These are phyloP conservation scores for Cladosporium sp. DNA, from an alignment of 2,329 filamentous ascomycete genomes.

Conservation along the genomic window DNA sequence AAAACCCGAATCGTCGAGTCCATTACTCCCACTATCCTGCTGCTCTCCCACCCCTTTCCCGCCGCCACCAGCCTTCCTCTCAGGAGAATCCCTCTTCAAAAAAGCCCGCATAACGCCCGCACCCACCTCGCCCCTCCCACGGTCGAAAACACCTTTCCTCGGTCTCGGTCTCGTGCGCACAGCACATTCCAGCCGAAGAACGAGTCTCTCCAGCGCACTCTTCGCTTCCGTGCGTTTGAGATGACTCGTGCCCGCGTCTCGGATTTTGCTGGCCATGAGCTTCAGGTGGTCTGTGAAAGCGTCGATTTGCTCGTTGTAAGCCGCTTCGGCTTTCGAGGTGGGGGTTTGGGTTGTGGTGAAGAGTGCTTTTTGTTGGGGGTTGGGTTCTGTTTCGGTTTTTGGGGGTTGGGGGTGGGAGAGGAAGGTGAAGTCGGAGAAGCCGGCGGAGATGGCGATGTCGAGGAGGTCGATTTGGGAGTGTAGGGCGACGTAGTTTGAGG, in stretches of 20 bases:
- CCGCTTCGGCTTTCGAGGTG: slow-evolving; percentile 33
- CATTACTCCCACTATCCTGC: not conserved
- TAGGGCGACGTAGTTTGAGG: slow-evolving; percentile 66
- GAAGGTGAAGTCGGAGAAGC: slow-evolving; percentile 33
- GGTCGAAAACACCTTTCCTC: slow-evolving; percentile 28
- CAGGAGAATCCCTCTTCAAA: slow-evolving; percentile 2
- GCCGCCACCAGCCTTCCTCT: not conserved
- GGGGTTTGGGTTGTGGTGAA: slow-evolving; percentile 16
- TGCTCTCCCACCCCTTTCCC: not conserved
- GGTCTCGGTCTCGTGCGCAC: slow-evolving; percentile 56
- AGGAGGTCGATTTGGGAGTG: slow-evolving; percentile 62
- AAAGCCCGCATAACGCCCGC: slow-evolving; percentile 22
- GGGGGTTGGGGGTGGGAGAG: slow-evolving; percentile 9
- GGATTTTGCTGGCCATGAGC: slow-evolving; percentile 55
- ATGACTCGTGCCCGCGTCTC: slow-evolving; percentile 68
- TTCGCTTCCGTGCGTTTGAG: slow-evolving; percentile 73
- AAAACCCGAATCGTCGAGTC: too few species aligned
- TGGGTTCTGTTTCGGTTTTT: slow-evolving; percentile 16
- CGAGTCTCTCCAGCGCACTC: slow-evolving; percentile 66
- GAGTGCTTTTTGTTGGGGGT: slow-evolving; percentile 8
- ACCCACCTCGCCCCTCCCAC: not conserved
- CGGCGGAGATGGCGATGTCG: slow-evolving; percentile 70
- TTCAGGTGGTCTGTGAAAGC: slow-evolving; percentile 57
- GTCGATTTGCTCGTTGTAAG: slow-evolving; percentile 70
- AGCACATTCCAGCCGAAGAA: slow-evolving; percentile 64